Evolutionary conservation across 345 rosid genomes (phyloP).

Genomic region (Arabidopsis suecica): DNA sequence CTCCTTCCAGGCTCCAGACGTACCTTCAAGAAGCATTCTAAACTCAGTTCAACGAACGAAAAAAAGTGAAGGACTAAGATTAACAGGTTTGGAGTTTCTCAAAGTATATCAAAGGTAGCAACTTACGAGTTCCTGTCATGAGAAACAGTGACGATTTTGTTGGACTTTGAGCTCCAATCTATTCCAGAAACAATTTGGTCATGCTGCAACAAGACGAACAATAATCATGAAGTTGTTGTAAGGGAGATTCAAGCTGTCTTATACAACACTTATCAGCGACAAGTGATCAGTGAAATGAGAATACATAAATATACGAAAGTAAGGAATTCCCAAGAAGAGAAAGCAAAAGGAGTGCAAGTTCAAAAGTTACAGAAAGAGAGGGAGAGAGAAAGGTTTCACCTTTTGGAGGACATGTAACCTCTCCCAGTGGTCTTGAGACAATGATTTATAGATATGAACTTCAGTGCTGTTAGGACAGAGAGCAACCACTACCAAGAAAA

Average conservation of each 20-base stretch:
- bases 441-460: constrained; percentile 84
- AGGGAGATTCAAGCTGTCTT: not conserved
- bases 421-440: constrained; percentile 77
- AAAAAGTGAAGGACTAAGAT: constrained; percentile 31
- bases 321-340: constrained; percentile 4
- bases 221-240: not conserved
- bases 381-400: constrained; percentile 43
- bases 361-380: not conserved
- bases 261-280: not conserved
- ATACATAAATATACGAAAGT: not conserved
- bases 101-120: constrained; percentile 16
- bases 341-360: not conserved
- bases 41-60: constrained; percentile 27
- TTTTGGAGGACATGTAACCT: constrained; percentile 82
- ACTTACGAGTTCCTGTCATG: constrained; percentile 98
- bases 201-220: constrained; percentile 62
- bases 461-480: constrained; percentile 87
- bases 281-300: not conserved
- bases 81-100: not conserved
- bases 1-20: constrained; percentile 89
- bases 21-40: constrained; percentile 54
- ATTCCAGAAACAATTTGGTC: constrained; percentile 97
- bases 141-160: constrained; percentile 86
- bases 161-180: constrained; percentile 88
- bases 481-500: constrained; percentile 73